Base-by-base conservation (phyloP, 768 basidiomycete genomes). In the Trametes maxima region DNA sequence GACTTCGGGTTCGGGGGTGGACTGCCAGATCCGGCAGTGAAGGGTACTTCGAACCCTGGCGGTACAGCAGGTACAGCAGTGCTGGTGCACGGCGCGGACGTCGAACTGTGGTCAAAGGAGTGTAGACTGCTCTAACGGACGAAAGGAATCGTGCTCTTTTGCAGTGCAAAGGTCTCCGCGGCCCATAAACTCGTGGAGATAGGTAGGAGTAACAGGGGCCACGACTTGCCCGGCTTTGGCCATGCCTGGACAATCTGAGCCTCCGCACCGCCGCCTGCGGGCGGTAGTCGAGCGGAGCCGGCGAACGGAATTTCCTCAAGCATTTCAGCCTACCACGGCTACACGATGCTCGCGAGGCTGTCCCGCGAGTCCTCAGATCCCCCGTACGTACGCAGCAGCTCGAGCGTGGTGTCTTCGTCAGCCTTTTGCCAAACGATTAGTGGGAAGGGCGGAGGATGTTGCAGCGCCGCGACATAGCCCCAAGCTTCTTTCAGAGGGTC, bases 381-480 rank as follows among this genome's bases (percentile, higher is more conserved):
- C n/a, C 58, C 51, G 39, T 64, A 64, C 40, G 54, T 35, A n/a
- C n/a, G n/a, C 22, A 54, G 63, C 17, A 62, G 25, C 39, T 65
- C 61, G 5, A 65, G 57, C 11, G 43, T 22, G 1, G 56, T 58
- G 21, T 65, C 65, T 7, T 52, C 37, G 24, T 65, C 60, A 0
- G 47, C 22, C 11, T 57, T 54, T 19, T 58, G 54, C 48, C 60
- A 59, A 19, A 48, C 33, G 13, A 49, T 42, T 2, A 44, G 14
- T 11, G 49, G 10, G 40, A 65, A 62, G 0, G 65, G 65, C 3
- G n/a, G n/a, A n/a, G 65, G 60, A 42, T 56, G 46, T 0, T 24
- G 40, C 22, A 46, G 36, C 4, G 49, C 49, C 3, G 57, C 65
- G 39, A 65, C 57, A 16, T 65, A 57, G 17, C 47, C 57, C 65